Evolutionary conservation across 495 filamentous ascomycete genomes (phyloP), one percentile per base, ranked within the genome.

Genomic region (Penicillium argentinense): DNA sequence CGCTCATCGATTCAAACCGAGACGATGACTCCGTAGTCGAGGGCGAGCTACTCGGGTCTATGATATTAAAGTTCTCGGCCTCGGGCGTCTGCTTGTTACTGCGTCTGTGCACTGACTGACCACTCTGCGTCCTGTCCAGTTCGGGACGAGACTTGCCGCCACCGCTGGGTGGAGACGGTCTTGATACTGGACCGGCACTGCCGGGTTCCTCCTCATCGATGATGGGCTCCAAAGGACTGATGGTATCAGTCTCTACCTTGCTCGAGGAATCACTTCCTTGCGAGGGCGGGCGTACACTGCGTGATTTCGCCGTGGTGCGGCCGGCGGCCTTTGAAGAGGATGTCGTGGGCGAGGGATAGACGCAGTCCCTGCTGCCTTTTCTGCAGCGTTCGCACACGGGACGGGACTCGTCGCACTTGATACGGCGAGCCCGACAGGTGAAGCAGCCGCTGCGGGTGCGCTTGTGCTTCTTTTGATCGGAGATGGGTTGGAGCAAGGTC

Each of bases 381-480:
- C 81, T 80, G 63, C 90, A 96, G 54, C 89, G 75, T 63, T 97
- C 91, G 65, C 93, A 98, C 25, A 88, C 68, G 17, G 93, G 93
- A 57, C 83, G 90, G 24, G 69, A 76, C 63, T 96, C 92, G 57
- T 96, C 89, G 63, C 89, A 96, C 82, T 98, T 98, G 45, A 98
- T 90, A 53, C 93, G 78, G 34, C 93, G 80, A 47, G 82, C 81
- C 57, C 93, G 81, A 63, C 93, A 98, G 11, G 93, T 98, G 67
- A 87, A 96, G 69, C 93, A 98, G 25, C 93, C 93, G 46, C 88
- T 96, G 51, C 93, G 77, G 34, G 93, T 97, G 49, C 93, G 84
- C 39, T 91, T 86, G 59, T 97, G 92, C 63, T 97, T 98, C 55
- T 95, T 87, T 54, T 88, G 84, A 44, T 96, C 91, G 13, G 63